Percentiles rank a stretch among this genome's conserved stretches.
These are phyloP conservation scores for Eucalyptus sideroxylon DNA, from an alignment of 345 rosid species.

Conservation along the genomic window DNA sequence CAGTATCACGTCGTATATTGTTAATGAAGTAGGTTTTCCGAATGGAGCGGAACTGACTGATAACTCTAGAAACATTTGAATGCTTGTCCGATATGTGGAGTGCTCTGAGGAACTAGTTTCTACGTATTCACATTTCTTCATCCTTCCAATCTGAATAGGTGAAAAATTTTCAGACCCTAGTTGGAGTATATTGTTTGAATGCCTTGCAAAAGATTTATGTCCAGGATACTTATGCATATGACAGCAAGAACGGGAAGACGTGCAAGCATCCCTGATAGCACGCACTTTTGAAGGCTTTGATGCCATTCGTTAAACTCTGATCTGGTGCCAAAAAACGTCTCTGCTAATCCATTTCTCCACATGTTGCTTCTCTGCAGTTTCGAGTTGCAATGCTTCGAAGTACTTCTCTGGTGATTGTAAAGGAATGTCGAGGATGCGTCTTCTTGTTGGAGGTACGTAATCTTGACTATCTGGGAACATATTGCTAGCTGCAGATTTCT, in stretches of 20 bases:
- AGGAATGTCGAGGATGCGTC: conserved; percentile 19
- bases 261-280: not conserved
- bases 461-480: not conserved
- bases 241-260: not conserved
- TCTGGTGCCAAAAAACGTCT: not conserved
- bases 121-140: not conserved
- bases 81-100: not conserved
- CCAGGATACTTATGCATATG: not conserved
- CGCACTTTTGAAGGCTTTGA: not conserved
- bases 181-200: not conserved
- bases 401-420: conserved; percentile 35
- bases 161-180: not conserved
- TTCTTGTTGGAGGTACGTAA: conserved; percentile 64
- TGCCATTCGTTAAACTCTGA: not conserved
- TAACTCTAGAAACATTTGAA: not conserved
- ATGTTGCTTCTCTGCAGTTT: not conserved
- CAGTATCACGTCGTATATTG: not conserved
- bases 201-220: not conserved
- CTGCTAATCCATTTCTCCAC: not conserved
- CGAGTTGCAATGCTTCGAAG: conserved; percentile 27
- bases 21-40: not conserved
- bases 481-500: not conserved
- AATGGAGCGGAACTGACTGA: not conserved
- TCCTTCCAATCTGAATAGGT: not conserved
- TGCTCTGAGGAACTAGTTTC: not conserved